Evolutionary conservation across 352 stramenopile species (phyloP), one percentile per base, ranked within the genome.

Genomic region (Globisporangium cylindrosporum): DNA sequence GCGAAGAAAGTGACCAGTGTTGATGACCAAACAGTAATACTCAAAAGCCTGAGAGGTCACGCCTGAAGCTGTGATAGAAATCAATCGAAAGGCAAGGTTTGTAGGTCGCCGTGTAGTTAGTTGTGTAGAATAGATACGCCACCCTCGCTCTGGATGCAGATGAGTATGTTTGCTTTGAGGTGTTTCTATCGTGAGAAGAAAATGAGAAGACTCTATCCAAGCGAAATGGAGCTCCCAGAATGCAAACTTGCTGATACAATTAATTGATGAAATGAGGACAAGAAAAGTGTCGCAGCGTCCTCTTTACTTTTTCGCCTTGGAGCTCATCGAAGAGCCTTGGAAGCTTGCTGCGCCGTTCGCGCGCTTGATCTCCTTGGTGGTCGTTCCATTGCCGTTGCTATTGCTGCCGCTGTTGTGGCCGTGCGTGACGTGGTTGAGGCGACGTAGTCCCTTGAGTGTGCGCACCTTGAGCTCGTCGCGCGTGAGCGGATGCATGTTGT

Each of bases 391-490:
- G 6, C 56, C 27, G 6, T 20, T 58, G 4, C 38, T 25, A 58
- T 12, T 27, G 41, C 25, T 20, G 8, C 15, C 24, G 64, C 64
- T n/a, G 66, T 57, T 54, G 64, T 73, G 60, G 22, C 67, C 68
- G 54, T 54, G 38, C 4, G 32, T 41, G 59, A 22, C 66, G 66
- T 92, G 77, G 53, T 88, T 88, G n/a, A 91, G 71, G 5, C 86
- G 78, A 1, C 82, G 81, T 59, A 95, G 74, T 4, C 84, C 79
- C 68, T 94, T 96, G 59, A 97, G 81, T n/a, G 91, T 97, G 59
- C 86, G 88, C 9, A 91, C 84, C 70, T 98, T 97, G 71, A 98
- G 88, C 66, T 98, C 93, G 48, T 97, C 90, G 32, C 90, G 80
- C 15, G 93, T 97, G 34, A 98, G 78, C 59, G 93, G 92, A 61